phyloP scores from a whole-genome alignment of 2,329 filamentous ascomycete genomes.

The Chalara sp. region DNA sequence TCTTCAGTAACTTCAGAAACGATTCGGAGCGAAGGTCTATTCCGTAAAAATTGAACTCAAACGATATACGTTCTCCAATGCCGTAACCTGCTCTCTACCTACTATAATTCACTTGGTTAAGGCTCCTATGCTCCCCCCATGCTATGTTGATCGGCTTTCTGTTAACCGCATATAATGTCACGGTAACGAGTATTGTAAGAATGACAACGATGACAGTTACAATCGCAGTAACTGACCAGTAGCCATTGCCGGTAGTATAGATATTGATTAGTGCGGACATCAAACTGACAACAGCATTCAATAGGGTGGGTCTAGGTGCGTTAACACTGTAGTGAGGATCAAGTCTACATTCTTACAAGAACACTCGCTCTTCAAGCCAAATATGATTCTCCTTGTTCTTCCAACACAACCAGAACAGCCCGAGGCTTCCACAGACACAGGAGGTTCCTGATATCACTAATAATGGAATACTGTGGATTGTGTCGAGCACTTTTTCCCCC shows the following conservation, averaged over 20 bases:
- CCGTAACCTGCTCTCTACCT: no score
- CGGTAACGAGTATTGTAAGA: neutral
- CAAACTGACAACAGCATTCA: slow-evolving; percentile 6
- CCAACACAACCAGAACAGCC: slow-evolving; percentile 5
- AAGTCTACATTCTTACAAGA: slow-evolving; percentile 7
- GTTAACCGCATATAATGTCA: neutral
- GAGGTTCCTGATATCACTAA: slow-evolving; percentile 3
- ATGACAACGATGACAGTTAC: slow-evolving; percentile 1
- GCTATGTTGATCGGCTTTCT: no score
- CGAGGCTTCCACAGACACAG: slow-evolving; percentile 8
- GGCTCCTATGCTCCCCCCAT: no score
- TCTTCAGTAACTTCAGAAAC: no score
- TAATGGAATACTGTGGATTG: slow-evolving; percentile 8
- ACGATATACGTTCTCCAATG: no score
- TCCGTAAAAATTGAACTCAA: no score
- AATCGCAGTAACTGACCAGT: slow-evolving; percentile 5
- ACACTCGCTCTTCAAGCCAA: slow-evolving; percentile 6
- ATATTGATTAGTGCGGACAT: slow-evolving; percentile 9
- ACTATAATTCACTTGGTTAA: no score
- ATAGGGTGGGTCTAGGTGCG: slow-evolving; percentile 5
- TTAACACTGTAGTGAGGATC: slow-evolving; percentile 1
- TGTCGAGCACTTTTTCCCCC: slow-evolving; percentile 7
- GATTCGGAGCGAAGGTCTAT: no score
- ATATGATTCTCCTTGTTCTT: slow-evolving; percentile 6
- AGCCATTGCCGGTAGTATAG: slow-evolving; percentile 2